These are phyloP conservation scores for Cladophialophora carrionii DNA, from an alignment of 2,329 filamentous ascomycete genomes.

Conservation along the genomic window DNA sequence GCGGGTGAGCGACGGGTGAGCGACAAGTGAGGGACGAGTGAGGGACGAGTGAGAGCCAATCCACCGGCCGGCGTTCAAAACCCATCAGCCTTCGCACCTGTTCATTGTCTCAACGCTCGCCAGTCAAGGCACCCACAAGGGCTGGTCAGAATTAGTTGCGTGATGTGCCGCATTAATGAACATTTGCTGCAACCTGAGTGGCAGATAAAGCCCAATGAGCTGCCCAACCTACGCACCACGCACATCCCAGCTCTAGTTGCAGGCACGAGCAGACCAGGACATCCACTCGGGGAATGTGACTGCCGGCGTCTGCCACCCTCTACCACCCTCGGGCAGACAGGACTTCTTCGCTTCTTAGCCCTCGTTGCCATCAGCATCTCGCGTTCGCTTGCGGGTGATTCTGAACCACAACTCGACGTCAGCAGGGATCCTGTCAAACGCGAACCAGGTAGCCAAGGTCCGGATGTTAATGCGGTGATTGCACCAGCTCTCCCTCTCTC, in stretches of 20 bases:
- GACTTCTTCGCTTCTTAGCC: background rate
- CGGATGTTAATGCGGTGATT: background rate
- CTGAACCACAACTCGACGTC: constrained; percentile 6
- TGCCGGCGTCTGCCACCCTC: constrained; percentile 16
- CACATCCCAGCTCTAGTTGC: constrained; percentile 16
- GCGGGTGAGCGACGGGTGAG: background rate
- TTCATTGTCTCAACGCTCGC: background rate
- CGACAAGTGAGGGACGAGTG: background rate
- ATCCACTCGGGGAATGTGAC: constrained; percentile 19
- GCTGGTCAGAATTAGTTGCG: constrained; percentile 27
- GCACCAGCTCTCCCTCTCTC: background rate
- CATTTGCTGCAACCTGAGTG: constrained; percentile 27
- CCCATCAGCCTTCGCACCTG: constrained; percentile 2
- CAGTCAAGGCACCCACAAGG: background rate
- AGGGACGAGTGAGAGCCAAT: constrained; percentile 3
- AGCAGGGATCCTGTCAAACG: background rate
- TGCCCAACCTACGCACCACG: constrained; percentile 24
- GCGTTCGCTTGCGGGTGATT: constrained; percentile 8
- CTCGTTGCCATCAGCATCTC: constrained; percentile 3
- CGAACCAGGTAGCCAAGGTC: constrained; percentile 1
- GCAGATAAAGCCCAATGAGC: constrained; percentile 31
- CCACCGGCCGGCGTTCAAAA: constrained; percentile 4
- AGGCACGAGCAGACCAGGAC: constrained; percentile 14
- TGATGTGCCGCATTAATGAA: constrained; percentile 30
- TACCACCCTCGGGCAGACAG: background rate